Base-by-base conservation (phyloP, 768 basidiomycete genomes). In the Mycena olivaceomarginata region DNA sequence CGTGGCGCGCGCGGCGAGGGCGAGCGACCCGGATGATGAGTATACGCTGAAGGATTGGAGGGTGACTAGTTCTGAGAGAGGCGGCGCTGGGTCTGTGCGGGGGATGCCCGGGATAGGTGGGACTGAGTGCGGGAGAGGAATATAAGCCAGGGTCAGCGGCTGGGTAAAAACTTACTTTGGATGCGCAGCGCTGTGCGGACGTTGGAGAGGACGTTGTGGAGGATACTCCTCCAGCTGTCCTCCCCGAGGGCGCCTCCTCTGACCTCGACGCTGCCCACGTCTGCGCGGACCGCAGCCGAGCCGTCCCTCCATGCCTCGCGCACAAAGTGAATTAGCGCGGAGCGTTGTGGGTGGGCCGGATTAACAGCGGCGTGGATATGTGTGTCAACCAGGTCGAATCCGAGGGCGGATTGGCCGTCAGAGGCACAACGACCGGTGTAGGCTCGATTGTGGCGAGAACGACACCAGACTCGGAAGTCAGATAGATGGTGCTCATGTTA, bases 101-200 rank as follows among this genome's bases (percentile, higher is more conserved):
- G 95, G 95, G 18, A 96, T 84, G 5, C 93, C 94, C 57, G 94
- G 93, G 10, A 96, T 79, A 10, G 86, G 82, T 10, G 93, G 94
- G 39, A 95, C 94, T 95, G 77, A 37, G 40, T 72, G 20, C 11
- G 13, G 76, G 48, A 43, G 57, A 18, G 56, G 66, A 67, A n/a
- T 69, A 57, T 31, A 70, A 72, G 66, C 18, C 45, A 69, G 65
- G 43, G 31, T 31, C 31, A 31, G 31, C 31, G 31, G 31, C 31
- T 31, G 31, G 31, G 31, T 31, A 5, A 37, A 15, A 6, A 87
- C 93, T 43, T 81, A 95, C 95, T 87, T 70, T 90, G 89, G 69
- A 94, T 73, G 51, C 84, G 88, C 39, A 95, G 78, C 16, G 83
- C 83, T 4, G 88, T 88, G 51, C 85, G 83, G 31, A 95, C 81